Evolutionary conservation across 257 asterid species (phyloP), one percentile per base, ranked within the genome.

Genomic region (Nicotiana noctiflora): DNA sequence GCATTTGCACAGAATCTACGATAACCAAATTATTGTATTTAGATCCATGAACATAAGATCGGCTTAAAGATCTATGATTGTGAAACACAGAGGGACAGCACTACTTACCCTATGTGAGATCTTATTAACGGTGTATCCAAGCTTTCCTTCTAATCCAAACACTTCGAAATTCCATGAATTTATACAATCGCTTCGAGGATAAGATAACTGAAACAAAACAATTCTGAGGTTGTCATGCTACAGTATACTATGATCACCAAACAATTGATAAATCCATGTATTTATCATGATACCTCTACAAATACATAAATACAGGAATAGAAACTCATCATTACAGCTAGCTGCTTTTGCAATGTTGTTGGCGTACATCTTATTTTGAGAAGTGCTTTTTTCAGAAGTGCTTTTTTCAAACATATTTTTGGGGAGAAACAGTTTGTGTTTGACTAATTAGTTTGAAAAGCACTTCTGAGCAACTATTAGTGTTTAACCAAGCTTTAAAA

Each of bases 61-160:
- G 75, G 27, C 21, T 29, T 37, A 76, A 21, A 64, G 34, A 78
- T 34, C 2, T 64, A 72, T 72, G 78, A 72, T 23, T n/a, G 37
- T 9, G 63, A 57, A 66, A 70, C 8, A 19, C 8, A 19, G 53
- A 59, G 37, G 44, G 18, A 18, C 13, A 75, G 81, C 13, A 29
- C 77, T 76, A 29, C 77, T 79, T 79, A 89, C 97, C 97, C 90
- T 88, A 9, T 86, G 84, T 49, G 96, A 89, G 77, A 92, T 87
- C 89, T 83, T 86, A 87, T 64, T 83, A 17, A 91, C 84, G 84
- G 84, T 80, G 49, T 83, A 56, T 81, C 88, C 88, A 79, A 87
- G 67, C 3, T 92, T 86, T 75, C 87, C 91, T 34, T 85, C 84
- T 8, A 87, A 78, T 37, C 87, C 87, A 29, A 44, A 78, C 14